These are phyloP conservation scores for Sporobolomyces roseus DNA, from an alignment of 768 basidiomycete species.

Conservation along the genomic window DNA sequence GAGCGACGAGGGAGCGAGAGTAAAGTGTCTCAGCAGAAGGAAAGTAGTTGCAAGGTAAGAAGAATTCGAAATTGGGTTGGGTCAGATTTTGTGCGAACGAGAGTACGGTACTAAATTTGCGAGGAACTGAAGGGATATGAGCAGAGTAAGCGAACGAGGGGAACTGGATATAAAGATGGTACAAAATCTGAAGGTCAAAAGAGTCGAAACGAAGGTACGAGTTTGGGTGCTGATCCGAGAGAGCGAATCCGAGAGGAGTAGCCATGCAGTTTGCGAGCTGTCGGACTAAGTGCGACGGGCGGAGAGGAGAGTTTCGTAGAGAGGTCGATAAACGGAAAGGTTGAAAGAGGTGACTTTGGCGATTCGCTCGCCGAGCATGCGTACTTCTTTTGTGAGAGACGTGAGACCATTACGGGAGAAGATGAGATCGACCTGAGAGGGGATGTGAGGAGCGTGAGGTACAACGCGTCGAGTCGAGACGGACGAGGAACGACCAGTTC, in stretches of 20 bases:
- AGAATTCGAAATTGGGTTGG: too few species aligned
- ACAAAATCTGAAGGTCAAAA: not conserved
- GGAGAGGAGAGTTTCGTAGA: conserved; percentile 58
- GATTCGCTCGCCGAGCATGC: conserved; percentile 65
- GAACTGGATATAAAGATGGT: too few species aligned
- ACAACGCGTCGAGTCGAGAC: conserved; percentile 22
- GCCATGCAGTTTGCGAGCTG: not conserved
- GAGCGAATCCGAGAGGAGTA: not conserved
- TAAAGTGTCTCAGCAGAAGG: too few species aligned
- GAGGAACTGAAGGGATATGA: too few species aligned
- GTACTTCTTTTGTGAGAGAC: conserved; percentile 66
- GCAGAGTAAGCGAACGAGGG: too few species aligned
- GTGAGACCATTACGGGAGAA: conserved; percentile 61
- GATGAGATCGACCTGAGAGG: conserved; percentile 40
- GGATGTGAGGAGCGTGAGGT: too few species aligned
- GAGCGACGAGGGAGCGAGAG: too few species aligned
- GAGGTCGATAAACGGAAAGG: conserved; percentile 67
- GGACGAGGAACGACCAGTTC: not conserved
- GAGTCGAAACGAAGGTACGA: not conserved
- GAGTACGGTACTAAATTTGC: too few species aligned
- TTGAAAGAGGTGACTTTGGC: conserved; percentile 70
- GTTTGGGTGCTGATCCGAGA: not conserved
- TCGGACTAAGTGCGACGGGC: too few species aligned
- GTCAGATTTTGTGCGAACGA: too few species aligned
- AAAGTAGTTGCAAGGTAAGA: too few species aligned